A percentile compares a stretch with the other conserved stretches of the same genome.
These are phyloP conservation scores for Geotrichum bryndzae DNA, from an alignment of 1,139 yeast genomes.

Conservation along the genomic window DNA sequence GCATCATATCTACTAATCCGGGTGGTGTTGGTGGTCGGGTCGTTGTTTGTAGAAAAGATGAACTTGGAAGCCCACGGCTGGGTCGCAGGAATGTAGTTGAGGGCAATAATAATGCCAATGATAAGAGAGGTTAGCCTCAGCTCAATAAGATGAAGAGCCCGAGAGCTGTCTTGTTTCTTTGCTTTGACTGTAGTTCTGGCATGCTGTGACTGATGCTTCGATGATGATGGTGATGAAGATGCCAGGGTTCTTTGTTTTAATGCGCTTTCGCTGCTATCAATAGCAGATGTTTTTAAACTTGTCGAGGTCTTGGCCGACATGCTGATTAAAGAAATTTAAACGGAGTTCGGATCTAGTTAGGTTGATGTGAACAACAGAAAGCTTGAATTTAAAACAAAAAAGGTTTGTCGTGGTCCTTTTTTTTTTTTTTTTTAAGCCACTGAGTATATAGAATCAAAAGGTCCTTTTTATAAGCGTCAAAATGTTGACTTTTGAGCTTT, in stretches of 20 bases:
- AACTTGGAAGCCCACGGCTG: constrained; percentile 22
- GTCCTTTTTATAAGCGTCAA: neutral
- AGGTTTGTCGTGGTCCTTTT: neutral
- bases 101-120: neutral
- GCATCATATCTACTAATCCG: constrained; percentile 38
- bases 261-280: neutral
- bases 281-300: neutral
- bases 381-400: neutral
- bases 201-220: neutral
- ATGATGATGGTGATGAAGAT: neutral
- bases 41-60: constrained; percentile 25
- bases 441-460: neutral
- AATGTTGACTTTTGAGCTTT: neutral
- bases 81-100: constrained; percentile 1
- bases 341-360: neutral
- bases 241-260: neutral
- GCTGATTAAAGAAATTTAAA: neutral
- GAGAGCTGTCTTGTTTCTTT: neutral
- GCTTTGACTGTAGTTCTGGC: neutral
- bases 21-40: constrained; percentile 22
- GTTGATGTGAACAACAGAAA: neutral
- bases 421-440: neutral
- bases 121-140: neutral
- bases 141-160: neutral
- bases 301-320: neutral